Evolutionary conservation across 495 filamentous ascomycete species (phyloP).

Genomic region (Articulospora tetracladia): DNA sequence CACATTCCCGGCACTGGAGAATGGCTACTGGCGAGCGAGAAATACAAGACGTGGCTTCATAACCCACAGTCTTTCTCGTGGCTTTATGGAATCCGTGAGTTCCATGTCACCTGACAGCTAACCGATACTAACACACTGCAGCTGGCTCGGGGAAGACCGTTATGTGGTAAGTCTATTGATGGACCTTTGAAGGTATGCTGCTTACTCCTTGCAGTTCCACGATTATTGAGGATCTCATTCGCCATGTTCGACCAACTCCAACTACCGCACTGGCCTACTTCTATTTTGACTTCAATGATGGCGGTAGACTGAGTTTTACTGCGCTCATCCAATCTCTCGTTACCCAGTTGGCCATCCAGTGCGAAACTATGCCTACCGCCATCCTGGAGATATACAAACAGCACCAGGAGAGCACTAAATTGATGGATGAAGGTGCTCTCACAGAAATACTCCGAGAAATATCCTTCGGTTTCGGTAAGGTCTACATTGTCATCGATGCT

Average conservation of each 20-base stretch:
- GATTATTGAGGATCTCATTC: slow-evolving; percentile 12
- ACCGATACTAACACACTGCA: slow-evolving; percentile 28
- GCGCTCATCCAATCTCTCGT: slow-evolving; percentile 27
- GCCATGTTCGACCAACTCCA: slow-evolving; percentile 1
- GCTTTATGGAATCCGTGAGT: slow-evolving; percentile 20
- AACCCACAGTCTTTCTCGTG: slow-evolving; percentile 9
- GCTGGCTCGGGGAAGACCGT: slow-evolving; percentile 38
- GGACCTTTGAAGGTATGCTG: background rate
- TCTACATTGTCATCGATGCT: slow-evolving; percentile 31
- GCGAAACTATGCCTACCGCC: slow-evolving; percentile 9
- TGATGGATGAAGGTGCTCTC: slow-evolving; percentile 1
- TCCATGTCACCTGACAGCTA: slow-evolving; percentile 12
- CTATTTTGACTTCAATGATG: slow-evolving; percentile 33
- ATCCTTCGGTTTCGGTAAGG: slow-evolving; percentile 14
- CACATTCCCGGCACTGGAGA: slow-evolving; percentile 23
- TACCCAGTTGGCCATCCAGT: slow-evolving; percentile 21
- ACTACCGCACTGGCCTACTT: slow-evolving; percentile 26
- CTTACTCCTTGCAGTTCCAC: slow-evolving; percentile 15
- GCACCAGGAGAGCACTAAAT: slow-evolving; percentile 13
- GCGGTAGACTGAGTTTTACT: slow-evolving; percentile 19
- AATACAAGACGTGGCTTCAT: slow-evolving; percentile 10
- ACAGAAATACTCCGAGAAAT: slow-evolving; percentile 16
- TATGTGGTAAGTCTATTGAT: slow-evolving; percentile 16
- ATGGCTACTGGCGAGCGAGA: slow-evolving; percentile 29
- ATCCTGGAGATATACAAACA: slow-evolving; percentile 12